Base-by-base conservation (phyloP, 1,139 yeast genomes). In the Zygoascus hellenicus region DNA sequence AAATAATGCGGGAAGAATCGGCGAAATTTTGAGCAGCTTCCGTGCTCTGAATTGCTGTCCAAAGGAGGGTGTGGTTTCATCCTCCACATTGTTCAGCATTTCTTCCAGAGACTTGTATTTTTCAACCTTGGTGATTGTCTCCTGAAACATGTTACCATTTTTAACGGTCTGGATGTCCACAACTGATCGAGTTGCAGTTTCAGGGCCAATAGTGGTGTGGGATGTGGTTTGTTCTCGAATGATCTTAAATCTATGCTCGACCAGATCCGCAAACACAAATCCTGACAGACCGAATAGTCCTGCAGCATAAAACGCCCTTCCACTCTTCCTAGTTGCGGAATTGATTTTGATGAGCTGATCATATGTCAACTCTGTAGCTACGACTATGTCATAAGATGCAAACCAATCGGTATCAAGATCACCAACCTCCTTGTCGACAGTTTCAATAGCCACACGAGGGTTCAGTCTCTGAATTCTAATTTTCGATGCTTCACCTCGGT, bases 261-360 rank as follows among this genome's bases (percentile, higher is more conserved):
- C 77, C 51, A 92, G 71, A 64, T 94, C 98, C 2, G 81, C 81
- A 59, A 90, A 80, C 2, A 87, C 75, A 60, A 79, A 86, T 1
- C 96, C 97, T 62, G 77, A 88, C 63, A 89, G 68, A 0, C 98
- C 98, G 62, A 83, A 85, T 7, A 80, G 62, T 0, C 83, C 84
- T 0, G 87, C 69, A 3, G 78, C 74, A 62, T 86, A 88, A 37
- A 92, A 70, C 1, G 95, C 87, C 31, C 81, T 75, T 30, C 70
- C 70, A 26, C 74, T 67, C 2, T 60, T 49, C 55, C 97, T 75
- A 2, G 90, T 74, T 22, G 74, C 64, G 0, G 59, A 58, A 60
- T 88, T 86, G 38, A 70, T 42, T 9, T 54, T 50, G 16, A 58
- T 55, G 6, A 65, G 52, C 34, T 79, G 74, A 0, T 54, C 43